A percentile compares a stretch with the other conserved stretches of the same genome.
Conservation (phyloP, 1,139 yeast species). For the Pneumocystis jirovecii region DNA sequence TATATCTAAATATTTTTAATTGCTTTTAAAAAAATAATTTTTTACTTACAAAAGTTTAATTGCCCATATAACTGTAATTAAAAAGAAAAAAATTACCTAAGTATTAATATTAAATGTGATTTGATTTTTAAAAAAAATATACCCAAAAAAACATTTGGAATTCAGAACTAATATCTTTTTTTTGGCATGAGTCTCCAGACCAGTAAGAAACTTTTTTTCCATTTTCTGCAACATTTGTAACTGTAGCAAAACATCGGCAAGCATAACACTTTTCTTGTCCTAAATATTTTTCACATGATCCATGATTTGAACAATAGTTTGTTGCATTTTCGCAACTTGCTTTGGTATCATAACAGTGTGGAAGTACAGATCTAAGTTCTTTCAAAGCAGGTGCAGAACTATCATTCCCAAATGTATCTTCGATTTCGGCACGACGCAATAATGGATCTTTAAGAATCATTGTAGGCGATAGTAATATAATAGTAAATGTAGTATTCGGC, state of each 20-base stretch:
- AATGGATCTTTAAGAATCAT: neutral
- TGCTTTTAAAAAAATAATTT: neutral
- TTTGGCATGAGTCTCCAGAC: conserved; percentile 52
- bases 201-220: conserved; percentile 39
- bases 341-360: conserved; percentile 23
- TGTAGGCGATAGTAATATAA: neutral
- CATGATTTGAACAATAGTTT: conserved; percentile 45
- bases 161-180: conserved; percentile 47
- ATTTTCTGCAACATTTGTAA: conserved; percentile 25
- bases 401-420: conserved; percentile 8
- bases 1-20: neutral
- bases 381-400: conserved; percentile 7
- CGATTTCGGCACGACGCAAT: conserved; percentile 8
- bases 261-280: conserved; percentile 29
- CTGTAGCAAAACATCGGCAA: conserved; percentile 43
- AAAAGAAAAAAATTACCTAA: neutral
- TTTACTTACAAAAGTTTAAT: conserved; percentile 2
- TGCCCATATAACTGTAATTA: conserved; percentile 2
- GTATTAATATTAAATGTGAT: neutral
- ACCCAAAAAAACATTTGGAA: conserved; percentile 53
- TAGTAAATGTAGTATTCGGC: neutral
- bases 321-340: conserved; percentile 42
- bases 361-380: neutral
- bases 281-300: conserved; percentile 31
- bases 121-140: neutral